Percentiles rank a stretch among this genome's conserved stretches.
These are phyloP conservation scores for Mortierella alpina DNA, from an alignment of 192 early-diverging fungal genomes.

Conservation along the genomic window DNA sequence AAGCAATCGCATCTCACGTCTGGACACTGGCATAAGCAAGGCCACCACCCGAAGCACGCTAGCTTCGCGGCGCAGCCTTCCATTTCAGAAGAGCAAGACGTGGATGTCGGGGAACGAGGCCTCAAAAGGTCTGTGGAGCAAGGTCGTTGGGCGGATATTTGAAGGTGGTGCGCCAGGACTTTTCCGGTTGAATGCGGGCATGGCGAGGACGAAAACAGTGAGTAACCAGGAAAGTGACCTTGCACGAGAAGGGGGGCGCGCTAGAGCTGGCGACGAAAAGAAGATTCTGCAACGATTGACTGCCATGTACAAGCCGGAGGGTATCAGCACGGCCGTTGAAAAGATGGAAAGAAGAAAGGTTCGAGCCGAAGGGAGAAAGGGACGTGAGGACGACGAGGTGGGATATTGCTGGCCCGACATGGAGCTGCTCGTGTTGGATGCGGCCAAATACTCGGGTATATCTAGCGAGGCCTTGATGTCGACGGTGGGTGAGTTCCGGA, in stretches of 20 bases:
- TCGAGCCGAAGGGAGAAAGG: neutral
- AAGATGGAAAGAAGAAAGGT: slow-evolving; percentile 7
- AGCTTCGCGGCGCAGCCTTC: neutral
- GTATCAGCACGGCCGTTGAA: neutral
- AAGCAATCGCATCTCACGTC: neutral
- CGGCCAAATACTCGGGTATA: slow-evolving; percentile 18
- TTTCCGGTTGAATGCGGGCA: neutral
- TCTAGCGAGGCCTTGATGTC: slow-evolving; percentile 5
- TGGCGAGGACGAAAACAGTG: too few relatives aligned
- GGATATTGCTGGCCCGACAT: slow-evolving; percentile 16
- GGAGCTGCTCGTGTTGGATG: slow-evolving; percentile 21
- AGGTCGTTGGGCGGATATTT: slow-evolving; percentile 1
- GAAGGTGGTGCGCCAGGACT: neutral
- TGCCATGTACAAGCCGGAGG: slow-evolving; percentile 1
- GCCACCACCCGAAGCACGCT: slow-evolving; percentile 8
- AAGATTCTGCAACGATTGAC: neutral
- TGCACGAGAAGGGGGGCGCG: too few relatives aligned
- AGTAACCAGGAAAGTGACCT: too few relatives aligned
- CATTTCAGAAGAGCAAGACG: slow-evolving; percentile 10
- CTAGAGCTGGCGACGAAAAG: neutral
- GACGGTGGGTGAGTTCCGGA: neutral
- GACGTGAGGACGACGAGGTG: neutral
- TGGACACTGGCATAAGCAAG: neutral
- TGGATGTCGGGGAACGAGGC: neutral
- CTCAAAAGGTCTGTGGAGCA: neutral